Percentiles rank a stretch among this genome's conserved stretches.
phyloP scores from a whole-genome alignment of 208 protist species.

The Porcisia hertigi region DNA sequence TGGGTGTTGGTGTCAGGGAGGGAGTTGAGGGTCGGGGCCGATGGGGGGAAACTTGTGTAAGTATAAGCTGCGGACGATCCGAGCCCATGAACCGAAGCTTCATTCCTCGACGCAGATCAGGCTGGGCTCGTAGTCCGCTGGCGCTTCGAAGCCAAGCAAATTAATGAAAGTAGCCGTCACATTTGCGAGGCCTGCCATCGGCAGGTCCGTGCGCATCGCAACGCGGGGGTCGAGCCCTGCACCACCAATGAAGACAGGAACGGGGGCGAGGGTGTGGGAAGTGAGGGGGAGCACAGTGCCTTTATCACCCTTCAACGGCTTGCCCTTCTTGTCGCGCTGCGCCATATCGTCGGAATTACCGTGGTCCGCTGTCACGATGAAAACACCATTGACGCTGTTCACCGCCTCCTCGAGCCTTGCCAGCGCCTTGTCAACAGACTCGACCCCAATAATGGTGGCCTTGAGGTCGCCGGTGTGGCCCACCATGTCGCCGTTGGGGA shows the following conservation, averaged over 20 bases:
- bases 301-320: slow-evolving; percentile 66
- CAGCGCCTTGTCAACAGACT: slow-evolving; percentile 89
- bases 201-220: slow-evolving; percentile 84
- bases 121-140: slow-evolving; percentile 87
- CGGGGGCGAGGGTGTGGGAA: slow-evolving; percentile 93
- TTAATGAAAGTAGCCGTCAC: slow-evolving; percentile 95
- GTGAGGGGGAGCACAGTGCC: slow-evolving; percentile 87
- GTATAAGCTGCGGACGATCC: not conserved
- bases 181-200: slow-evolving; percentile 89
- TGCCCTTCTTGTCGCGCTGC: slow-evolving; percentile 93
- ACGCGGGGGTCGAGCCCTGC: slow-evolving; percentile 78
- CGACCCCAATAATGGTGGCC: slow-evolving; percentile 75
- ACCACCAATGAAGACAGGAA: slow-evolving; percentile 93
- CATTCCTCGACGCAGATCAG: slow-evolving; percentile 62
- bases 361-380: slow-evolving; percentile 94
- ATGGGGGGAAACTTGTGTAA: not conserved
- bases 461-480: slow-evolving; percentile 94
- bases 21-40: not conserved
- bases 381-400: slow-evolving; percentile 82
- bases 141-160: slow-evolving; percentile 91
- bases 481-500: slow-evolving; percentile 96
- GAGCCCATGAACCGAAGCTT: not conserved
- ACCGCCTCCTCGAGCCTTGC: slow-evolving; percentile 82
- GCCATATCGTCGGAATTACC: slow-evolving; percentile 96
- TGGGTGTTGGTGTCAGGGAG: not conserved